phyloP scores from a whole-genome alignment of 129 eudicot genomes.

The Smallanthus sonchifolius region DNA sequence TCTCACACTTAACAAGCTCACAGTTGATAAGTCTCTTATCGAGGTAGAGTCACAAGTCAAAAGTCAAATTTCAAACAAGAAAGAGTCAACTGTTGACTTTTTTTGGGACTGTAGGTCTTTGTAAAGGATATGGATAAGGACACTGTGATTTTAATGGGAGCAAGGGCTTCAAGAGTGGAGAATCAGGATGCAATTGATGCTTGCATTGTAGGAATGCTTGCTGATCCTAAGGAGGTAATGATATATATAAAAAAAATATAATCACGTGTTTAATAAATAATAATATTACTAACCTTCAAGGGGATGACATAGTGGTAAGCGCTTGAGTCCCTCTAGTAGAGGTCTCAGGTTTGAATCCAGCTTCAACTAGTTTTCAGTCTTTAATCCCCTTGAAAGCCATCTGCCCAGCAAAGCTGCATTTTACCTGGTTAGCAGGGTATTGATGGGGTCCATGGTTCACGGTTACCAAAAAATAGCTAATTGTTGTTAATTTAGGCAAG shows the following conservation, averaged over 20 bases:
- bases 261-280: background rate
- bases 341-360: too few relatives aligned
- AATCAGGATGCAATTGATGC: slow-evolving; percentile 93
- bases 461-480: background rate
- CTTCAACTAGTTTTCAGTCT: too few relatives aligned
- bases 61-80: background rate
- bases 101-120: slow-evolving; percentile 37
- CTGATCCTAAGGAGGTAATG: slow-evolving; percentile 68
- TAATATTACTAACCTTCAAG: background rate
- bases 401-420: too few relatives aligned
- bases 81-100: background rate
- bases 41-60: slow-evolving; percentile 42
- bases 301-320: too few relatives aligned
- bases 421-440: too few relatives aligned
- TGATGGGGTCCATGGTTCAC: too few relatives aligned
- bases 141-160: slow-evolving; percentile 47
- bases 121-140: slow-evolving; percentile 57
- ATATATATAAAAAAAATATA: background rate
- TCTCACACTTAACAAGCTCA: slow-evolving; percentile 81
- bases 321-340: too few relatives aligned
- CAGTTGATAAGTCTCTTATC: slow-evolving; percentile 65
- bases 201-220: slow-evolving; percentile 82
- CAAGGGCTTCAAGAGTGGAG: slow-evolving; percentile 90
- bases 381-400: too few relatives aligned
- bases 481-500: slow-evolving; percentile 45